Base-by-base conservation (phyloP, 371 early-diverging fungal genomes). In the Lichtheimia corymbifera region DNA sequence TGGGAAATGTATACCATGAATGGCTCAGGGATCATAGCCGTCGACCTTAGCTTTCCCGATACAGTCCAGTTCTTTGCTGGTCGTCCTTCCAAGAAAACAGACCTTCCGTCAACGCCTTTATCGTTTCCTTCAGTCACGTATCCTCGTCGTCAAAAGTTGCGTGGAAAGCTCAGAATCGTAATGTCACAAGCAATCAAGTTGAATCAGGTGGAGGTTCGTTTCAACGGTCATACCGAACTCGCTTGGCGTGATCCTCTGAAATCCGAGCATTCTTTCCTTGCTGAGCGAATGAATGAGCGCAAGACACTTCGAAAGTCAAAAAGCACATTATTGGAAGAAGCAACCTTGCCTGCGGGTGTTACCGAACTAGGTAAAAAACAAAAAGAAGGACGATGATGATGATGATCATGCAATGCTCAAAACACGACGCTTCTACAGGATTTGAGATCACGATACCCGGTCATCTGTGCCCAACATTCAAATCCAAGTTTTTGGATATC, bases 381-480 rank as follows among this genome's bases (percentile, higher is more conserved):
- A 15, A 50, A 50, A 50, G 50, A 44, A 0, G 3, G 3, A 13
- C 0, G 27, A 15, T 6, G 11, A 11, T 9, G 11, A 35, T 28
- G 0, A 28, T 28, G 28, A 35, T 35, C 6, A 35, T 11, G 11
- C 35, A 35, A 35, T 35, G 11, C 35, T 35, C 11, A 35, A 22
- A 22, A 22, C 2, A 35, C 35, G 35, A 35, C 4, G 9, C 5
- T 1, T 11, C 24, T 27, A 24, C 15, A 65, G 70, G 72, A 7
- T 74, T 74, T 58, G 72, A 71, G 58, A 50, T 74, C 14, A 63
- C 75, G 17, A 56, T 74, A 12, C 72, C 75, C 7, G 69, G 71
- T 30, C 63, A 69, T 55, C 47, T 74, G 15, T 68, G 64, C 44
- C 72, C 68, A 1, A 66, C 65, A 7, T 69, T 59, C 57, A 58